Evolutionary conservation across 2,329 filamentous ascomycete genomes (phyloP).

Genomic region (Pezicula radicicola): DNA sequence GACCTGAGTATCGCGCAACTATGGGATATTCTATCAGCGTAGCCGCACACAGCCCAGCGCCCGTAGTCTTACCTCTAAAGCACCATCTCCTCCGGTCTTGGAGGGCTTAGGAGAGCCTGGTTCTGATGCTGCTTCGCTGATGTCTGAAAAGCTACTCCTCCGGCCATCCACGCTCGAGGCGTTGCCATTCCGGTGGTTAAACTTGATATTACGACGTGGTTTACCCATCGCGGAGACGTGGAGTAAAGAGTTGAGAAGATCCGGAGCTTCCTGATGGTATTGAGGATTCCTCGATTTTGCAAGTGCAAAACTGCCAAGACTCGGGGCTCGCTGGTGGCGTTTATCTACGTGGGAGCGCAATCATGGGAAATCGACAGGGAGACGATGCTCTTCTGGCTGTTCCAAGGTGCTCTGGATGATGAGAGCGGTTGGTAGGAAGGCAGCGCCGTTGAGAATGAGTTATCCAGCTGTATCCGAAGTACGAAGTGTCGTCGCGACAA

Average conservation of each 20-base stretch:
- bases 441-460: too few species aligned
- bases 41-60: background rate
- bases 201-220: conserved; percentile 52
- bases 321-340: too few species aligned
- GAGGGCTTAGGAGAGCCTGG: conserved; percentile 18
- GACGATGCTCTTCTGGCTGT: too few species aligned
- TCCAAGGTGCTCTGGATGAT: too few species aligned
- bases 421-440: too few species aligned
- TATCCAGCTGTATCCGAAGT: too few species aligned
- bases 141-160: conserved; percentile 69
- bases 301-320: too few species aligned
- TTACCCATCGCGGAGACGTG: conserved; percentile 34
- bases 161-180: conserved; percentile 34
- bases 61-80: conserved; percentile 31
- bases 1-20: conserved; percentile 27
- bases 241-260: background rate
- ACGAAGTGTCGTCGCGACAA: too few species aligned
- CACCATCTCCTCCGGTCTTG: conserved; percentile 33
- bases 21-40: background rate
- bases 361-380: too few species aligned
- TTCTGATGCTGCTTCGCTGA: conserved; percentile 55
- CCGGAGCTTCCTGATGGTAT: conserved; percentile 2
- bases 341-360: too few species aligned
- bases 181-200: conserved; percentile 34
- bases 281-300: too few species aligned